Evolutionary conservation across 2,329 filamentous ascomycete species (phyloP), one percentile per base, ranked within the genome.

Genomic region (Tolypocladium cylindrosporum): DNA sequence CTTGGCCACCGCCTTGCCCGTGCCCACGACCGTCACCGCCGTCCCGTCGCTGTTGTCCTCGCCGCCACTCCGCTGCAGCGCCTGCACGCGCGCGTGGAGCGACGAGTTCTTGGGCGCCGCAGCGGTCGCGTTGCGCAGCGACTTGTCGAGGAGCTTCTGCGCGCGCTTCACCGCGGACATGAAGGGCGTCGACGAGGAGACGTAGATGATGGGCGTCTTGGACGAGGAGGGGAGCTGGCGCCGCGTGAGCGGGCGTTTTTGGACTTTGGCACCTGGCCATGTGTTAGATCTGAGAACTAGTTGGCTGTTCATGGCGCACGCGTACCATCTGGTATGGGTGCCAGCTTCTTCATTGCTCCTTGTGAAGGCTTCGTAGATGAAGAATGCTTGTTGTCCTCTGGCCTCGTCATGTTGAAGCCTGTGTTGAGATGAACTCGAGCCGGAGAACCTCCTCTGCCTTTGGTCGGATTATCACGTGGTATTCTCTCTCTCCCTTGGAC

Each of bases 91-190:
- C 21, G 77, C 72, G 48, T 75, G 70, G 4, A 83, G 70, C 7
- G 76, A 74, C 43, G 75, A 65, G 51, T 75, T 72, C 62, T 76
- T 77, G 31, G 81, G 77, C 56, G 81, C 80, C 2, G 80, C 69
- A 14, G 70, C 67, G 19, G 72, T 69, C 27, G 71, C 54, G 39
- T 54, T 63, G 53, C 67, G 72, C 14, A 79, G 74, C 4, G 80
- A 77, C 42, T 79, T 76, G 51, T 81, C 75, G 4, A 91, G 82
- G 1, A 85, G 79, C 60, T 83, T 83, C 60, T 83, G 81, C 16
- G 86, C 80, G 55, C 87, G 85, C 65, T 84, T 84, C 14, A 89
- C 79, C 5, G 83, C 77, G 13, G 86, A 82, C 71, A 90, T 82
- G 75, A 90, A 89, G 8, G 86, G 84, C 0, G 87, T 85, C 42